Base-by-base conservation (phyloP, 257 asterid species). In the Pogostemon cablin region DNA sequence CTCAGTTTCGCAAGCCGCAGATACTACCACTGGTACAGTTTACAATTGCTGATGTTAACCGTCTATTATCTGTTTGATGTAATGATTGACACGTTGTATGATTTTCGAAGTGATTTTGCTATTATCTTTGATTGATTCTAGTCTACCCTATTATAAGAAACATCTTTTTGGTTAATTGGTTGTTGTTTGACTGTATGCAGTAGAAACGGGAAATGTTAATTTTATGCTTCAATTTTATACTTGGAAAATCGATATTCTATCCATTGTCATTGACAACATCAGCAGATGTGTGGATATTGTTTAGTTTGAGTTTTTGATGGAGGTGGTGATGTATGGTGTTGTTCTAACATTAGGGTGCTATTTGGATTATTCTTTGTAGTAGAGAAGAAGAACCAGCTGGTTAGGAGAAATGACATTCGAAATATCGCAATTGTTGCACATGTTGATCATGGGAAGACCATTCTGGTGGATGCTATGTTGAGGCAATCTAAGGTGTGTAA, bases 351-450 rank as follows among this genome's bases (percentile, higher is more conserved):
- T 49, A 47, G 43, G 53, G 34, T 62, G 53, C 41, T 64, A 39
- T 46, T 49, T 73, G 62, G 74, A 67, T 72, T 69, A 20, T 78
- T 68, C 55, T 67, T 61, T 69, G 62, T 77, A 34, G 72, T 74
- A 89, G 98, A 86, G 80, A 83, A 67, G 62, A 87, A 74, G 88
- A 49, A 15, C 72, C 93, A 87, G 73, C 67, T 93, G 85, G 68
- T 83, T 34, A 85, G 98, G 83, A 86, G 99, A 81, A 79, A 50
- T 67, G 99, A 85, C 71, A 78, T 93, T 75, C 85, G 99, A 52
- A 93, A 91, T 80, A 91, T 93, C 63, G 99, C 99, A 32, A 91
- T 93, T 71, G 98, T 93, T 75, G 99, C 99, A n/a, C 99, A 93
- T 70, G 99, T 93, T 5, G 99, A 93, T 83, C 99, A 93, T 65